Evolutionary conservation across 768 basidiomycete species (phyloP), one percentile per base, ranked within the genome.

Genomic region (Boletus rubescentipes): DNA sequence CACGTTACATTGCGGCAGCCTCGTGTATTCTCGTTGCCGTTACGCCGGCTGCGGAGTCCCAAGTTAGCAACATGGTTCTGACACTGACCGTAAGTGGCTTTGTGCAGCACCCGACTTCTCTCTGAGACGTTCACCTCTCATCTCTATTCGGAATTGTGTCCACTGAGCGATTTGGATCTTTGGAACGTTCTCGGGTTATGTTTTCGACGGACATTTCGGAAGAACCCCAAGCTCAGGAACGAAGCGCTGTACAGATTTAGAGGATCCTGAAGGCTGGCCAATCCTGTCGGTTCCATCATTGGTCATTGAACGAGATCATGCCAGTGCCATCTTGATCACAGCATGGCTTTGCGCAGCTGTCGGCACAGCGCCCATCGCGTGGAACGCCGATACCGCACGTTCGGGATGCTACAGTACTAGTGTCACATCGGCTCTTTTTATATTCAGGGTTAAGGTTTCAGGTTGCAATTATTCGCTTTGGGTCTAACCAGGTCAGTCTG

Each of bases 21-120:
- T 67, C 61, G 58, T 70, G 63, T 61, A n/a, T 21, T 42, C 32
- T 29, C 53, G 21, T 51, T 65, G 54, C 67, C 60, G 63, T 60
- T 47, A 59, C 31, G 35, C n/a, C 51, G 45, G 43, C 43, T 63
- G 57, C 61, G 53, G 61, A 52, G 61, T 63, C 51, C 54, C 49
- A 64, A 50, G 62, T n/a, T n/a, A n/a, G n/a, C n/a, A n/a, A n/a
- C n/a, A 39, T 29, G 26, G 45, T 42, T 10, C 36, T 15, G 12
- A 34, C 45, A 39, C 44, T 4, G 18, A 23, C 51, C 51, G 41
- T 54, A 11, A 20, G 20, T 20, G 3, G 14, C 23, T 16, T 44
- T 50, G 29, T 39, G 30, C 9, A 38, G 31, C 15, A 31, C 39
- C 39, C 43, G 53, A 23, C 26, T 36, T 56, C 46, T 42, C 42